Conservation (phyloP, 1,284 basidiomycete species). For the Agaricales sp. region DNA sequence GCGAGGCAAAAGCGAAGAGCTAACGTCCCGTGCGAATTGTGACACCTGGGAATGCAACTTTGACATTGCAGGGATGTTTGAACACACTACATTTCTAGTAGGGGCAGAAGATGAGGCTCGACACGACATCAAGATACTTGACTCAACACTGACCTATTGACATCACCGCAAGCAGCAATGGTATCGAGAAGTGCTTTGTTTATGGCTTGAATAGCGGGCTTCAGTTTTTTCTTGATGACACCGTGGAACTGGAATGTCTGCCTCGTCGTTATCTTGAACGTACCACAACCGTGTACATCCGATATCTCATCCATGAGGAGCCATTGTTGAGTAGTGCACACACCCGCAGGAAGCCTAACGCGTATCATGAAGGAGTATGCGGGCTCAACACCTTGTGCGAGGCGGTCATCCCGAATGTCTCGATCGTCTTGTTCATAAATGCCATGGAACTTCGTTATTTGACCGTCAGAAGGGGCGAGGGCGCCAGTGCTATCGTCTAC, state of each 20-base stretch:
- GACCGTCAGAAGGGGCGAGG: slow-evolving; percentile 82
- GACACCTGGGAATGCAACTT: slow-evolving; percentile 81
- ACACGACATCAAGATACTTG: slow-evolving; percentile 5
- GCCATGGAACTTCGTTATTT: slow-evolving; percentile 98
- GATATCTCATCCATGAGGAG: slow-evolving; percentile 91
- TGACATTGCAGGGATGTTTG: slow-evolving; percentile 84
- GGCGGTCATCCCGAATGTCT: slow-evolving; percentile 95
- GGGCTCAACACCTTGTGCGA: slow-evolving; percentile 88
- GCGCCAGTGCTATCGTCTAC: slow-evolving; percentile 83
- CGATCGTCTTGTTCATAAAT: slow-evolving; percentile 97
- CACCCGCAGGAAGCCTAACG: slow-evolving; percentile 91
- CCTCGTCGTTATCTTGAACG: slow-evolving; percentile 96
- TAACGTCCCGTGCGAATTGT: slow-evolving; percentile 80
- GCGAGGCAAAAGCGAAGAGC: slow-evolving; percentile 81
- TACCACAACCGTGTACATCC: slow-evolving; percentile 89
- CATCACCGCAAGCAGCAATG: slow-evolving; percentile 96
- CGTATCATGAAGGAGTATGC: slow-evolving; percentile 99
- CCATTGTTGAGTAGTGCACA: slow-evolving; percentile 91
- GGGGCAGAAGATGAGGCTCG: slow-evolving; percentile 8
- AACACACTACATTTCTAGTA: slow-evolving; percentile 81
- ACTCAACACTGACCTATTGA: slow-evolving; percentile 61
- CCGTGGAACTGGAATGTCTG: slow-evolving; percentile 99
- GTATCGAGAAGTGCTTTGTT: slow-evolving; percentile 91
- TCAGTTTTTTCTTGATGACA: slow-evolving; percentile 93
- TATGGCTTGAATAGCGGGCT: slow-evolving; percentile 94